These are phyloP conservation scores for Discostella stelligeroides DNA, from an alignment of 108 stramenopile species.

Conservation along the genomic window DNA sequence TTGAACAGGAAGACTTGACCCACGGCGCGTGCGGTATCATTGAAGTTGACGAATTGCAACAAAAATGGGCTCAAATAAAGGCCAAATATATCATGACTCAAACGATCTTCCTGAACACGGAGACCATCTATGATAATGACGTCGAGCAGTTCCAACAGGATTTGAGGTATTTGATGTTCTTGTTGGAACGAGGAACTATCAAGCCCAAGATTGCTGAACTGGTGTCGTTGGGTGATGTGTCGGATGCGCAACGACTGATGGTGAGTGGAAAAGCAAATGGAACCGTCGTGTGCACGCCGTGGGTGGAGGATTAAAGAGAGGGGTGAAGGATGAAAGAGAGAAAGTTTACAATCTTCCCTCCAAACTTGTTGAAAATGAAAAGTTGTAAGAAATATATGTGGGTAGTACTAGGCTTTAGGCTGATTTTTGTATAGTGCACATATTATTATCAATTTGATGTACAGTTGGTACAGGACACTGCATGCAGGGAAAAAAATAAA, in stretches of 20 bases:
- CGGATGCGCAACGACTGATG: constrained; percentile 57
- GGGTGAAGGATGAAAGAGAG: neutral
- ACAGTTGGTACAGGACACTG: too few species aligned
- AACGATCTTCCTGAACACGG: constrained; percentile 51
- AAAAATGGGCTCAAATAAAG: constrained; percentile 52
- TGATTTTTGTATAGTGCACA: too few species aligned
- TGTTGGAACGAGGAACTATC: constrained; percentile 55
- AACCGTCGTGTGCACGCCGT: constrained; percentile 70
- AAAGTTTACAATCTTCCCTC: neutral
- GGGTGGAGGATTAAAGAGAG: constrained; percentile 46
- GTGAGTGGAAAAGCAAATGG: constrained; percentile 58
- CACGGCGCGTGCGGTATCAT: constrained; percentile 47
- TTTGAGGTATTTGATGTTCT: constrained; percentile 57
- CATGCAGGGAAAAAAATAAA: too few species aligned
- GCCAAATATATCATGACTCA: constrained; percentile 57
- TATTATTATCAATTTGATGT: too few species aligned
- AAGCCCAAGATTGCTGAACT: constrained; percentile 65
- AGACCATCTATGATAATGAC: constrained; percentile 44
- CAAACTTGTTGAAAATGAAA: neutral
- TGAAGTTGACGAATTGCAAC: constrained; percentile 40
- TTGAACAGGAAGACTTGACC: constrained; percentile 21
- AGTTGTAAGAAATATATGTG: too few species aligned
- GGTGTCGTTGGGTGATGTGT: constrained; percentile 61
- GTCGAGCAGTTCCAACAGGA: constrained; percentile 52
- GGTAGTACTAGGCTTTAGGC: too few species aligned